Evolutionary conservation across 495 filamentous ascomycete species (phyloP).

Genomic region (Tirmania nivea): DNA sequence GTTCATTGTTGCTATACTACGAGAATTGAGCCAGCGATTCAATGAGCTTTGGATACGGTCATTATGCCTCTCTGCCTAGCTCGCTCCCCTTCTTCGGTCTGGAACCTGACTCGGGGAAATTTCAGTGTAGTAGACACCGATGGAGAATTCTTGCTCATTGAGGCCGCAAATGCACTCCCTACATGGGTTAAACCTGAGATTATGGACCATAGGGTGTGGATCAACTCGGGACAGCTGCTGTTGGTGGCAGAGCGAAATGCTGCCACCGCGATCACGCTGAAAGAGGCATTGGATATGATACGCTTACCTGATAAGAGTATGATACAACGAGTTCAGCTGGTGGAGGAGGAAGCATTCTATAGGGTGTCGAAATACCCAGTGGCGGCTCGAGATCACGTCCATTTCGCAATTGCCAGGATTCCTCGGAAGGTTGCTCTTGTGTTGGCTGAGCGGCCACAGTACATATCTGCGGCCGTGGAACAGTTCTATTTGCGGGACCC

Average conservation of each 20-base stretch:
- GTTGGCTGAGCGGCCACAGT: constrained; percentile 45
- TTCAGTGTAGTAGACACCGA: constrained; percentile 62
- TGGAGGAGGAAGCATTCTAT: constrained; percentile 82
- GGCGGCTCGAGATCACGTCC: constrained; percentile 37
- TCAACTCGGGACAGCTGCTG: constrained; percentile 50
- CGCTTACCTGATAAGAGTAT: not conserved
- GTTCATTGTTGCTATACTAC: constrained; percentile 81
- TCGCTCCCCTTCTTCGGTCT: not conserved
- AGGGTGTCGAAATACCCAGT: constrained; percentile 61
- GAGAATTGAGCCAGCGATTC: constrained; percentile 52
- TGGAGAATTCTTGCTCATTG: constrained; percentile 85
- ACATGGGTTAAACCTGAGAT: constrained; percentile 84
- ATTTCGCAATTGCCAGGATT: constrained; percentile 47
- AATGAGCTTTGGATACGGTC: constrained; percentile 42
- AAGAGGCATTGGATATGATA: constrained; percentile 10
- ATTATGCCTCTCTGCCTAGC: not conserved
- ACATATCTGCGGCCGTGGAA: constrained; percentile 65
- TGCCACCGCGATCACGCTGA: constrained; percentile 3
- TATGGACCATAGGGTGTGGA: constrained; percentile 67
- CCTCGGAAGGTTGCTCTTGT: constrained; percentile 70
- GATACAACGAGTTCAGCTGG: constrained; percentile 20
- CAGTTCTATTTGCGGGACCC: constrained; percentile 87
- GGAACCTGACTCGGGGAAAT: constrained; percentile 2
- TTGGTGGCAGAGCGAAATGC: constrained; percentile 11
- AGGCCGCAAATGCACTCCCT: constrained; percentile 74